These are phyloP conservation scores for Geotrichum klebahnii DNA, from an alignment of 1,139 yeast species.

Conservation along the genomic window DNA sequence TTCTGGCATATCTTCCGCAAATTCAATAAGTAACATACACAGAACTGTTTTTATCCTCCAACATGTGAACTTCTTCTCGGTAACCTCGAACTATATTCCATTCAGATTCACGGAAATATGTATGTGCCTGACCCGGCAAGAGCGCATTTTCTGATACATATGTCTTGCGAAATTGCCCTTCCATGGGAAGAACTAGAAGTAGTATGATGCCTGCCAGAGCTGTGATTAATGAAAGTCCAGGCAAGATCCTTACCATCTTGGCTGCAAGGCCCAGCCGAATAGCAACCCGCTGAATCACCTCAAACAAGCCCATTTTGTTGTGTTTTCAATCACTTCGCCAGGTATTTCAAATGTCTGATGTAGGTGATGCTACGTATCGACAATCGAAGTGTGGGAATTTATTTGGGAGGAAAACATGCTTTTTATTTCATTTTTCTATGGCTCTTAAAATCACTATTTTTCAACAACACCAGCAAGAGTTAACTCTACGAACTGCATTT, in stretches of 20 bases:
- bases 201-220: constrained; percentile 61
- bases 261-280: constrained; percentile 34
- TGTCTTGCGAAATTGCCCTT: constrained; percentile 76
- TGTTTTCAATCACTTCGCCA: background rate
- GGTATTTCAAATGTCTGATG: background rate
- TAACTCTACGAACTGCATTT: too few species aligned
- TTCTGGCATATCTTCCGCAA: constrained; percentile 19
- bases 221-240: constrained; percentile 57
- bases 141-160: constrained; percentile 94
- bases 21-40: constrained; percentile 11
- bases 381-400: background rate
- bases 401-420: constrained; percentile 5
- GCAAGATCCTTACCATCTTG: constrained; percentile 43
- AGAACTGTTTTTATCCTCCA: constrained; percentile 27
- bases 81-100: constrained; percentile 91
- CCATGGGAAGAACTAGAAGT: constrained; percentile 67
- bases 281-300: constrained; percentile 35
- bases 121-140: constrained; percentile 92
- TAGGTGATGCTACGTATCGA: constrained; percentile 6
- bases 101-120: constrained; percentile 88
- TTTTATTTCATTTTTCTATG: background rate
- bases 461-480: background rate
- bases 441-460: background rate
- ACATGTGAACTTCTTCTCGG: constrained; percentile 53
- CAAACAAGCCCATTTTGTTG: constrained; percentile 40